A percentile compares a stretch with the other conserved stretches of the same genome.
These are phyloP conservation scores for Triticum monococcum DNA, from an alignment of 176 grass and related monocot species.

Conservation along the genomic window DNA sequence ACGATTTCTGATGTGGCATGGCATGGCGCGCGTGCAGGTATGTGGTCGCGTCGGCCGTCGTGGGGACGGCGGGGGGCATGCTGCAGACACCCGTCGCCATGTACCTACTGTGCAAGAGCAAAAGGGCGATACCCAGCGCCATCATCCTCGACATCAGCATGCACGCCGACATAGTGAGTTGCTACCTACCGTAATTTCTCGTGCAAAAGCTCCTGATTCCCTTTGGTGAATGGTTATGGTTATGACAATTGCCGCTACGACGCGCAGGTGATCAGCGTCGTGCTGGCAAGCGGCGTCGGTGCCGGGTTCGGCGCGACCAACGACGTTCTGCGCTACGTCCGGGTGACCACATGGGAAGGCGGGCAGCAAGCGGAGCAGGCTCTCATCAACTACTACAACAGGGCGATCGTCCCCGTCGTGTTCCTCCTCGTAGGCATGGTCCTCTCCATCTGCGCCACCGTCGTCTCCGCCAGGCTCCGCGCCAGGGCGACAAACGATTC, in stretches of 20 bases:
- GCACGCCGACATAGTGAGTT: conserved; percentile 26
- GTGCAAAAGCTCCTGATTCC: neutral
- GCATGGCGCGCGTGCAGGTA: neutral
- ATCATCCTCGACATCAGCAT: conserved; percentile 32
- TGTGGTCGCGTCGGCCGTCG: neutral
- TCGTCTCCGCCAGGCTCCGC: conserved; percentile 22
- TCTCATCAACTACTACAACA: neutral
- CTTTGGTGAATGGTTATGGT: neutral
- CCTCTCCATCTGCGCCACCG: conserved; percentile 1
- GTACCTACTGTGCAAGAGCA: conserved; percentile 38
- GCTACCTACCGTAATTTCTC: neutral
- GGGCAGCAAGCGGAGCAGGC: neutral
- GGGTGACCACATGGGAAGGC: neutral
- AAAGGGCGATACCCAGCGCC: neutral
- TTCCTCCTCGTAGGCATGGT: conserved; percentile 32
- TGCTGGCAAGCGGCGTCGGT: conserved; percentile 32
- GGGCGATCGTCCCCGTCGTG: neutral
- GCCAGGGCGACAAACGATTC: neutral
- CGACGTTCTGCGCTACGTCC: neutral
- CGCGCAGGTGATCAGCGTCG: neutral
- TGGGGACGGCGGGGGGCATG: neutral
- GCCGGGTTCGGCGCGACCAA: conserved; percentile 26
- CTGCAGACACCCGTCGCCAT: conserved; percentile 22
- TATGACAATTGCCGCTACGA: neutral
- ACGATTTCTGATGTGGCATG: neutral